phyloP scores from a whole-genome alignment of 176 grass and related monocot genomes.

The Zea mays region DNA sequence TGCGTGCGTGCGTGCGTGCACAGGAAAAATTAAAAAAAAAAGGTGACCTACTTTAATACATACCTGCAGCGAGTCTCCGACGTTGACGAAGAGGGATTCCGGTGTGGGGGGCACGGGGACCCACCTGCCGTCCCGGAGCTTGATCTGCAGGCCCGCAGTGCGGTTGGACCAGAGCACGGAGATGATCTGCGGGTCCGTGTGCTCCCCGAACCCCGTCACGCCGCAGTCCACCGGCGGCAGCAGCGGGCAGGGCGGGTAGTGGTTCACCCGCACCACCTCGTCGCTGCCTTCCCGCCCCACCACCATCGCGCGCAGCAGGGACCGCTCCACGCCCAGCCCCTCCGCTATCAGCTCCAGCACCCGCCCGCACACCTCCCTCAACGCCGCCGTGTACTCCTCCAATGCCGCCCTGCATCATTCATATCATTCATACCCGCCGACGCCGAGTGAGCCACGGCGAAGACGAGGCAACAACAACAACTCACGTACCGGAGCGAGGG shows the following conservation, averaged over 20 bases:
- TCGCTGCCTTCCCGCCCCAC: slow-evolving; percentile 43
- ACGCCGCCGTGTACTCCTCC: slow-evolving; percentile 63
- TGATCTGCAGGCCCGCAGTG: slow-evolving; percentile 71
- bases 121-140: slow-evolving; percentile 69
- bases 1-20: too few relatives aligned
- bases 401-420: slow-evolving; percentile 25
- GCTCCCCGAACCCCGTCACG: slow-evolving; percentile 90
- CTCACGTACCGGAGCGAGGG: slow-evolving; percentile 1
- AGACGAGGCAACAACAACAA: not conserved
- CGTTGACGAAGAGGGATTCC: slow-evolving; percentile 76
- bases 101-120: slow-evolving; percentile 62
- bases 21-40: too few relatives aligned
- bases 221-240: slow-evolving; percentile 33
- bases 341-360: slow-evolving; percentile 78
- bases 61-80: slow-evolving; percentile 83
- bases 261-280: slow-evolving; percentile 70
- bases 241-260: slow-evolving; percentile 66
- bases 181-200: slow-evolving; percentile 94
- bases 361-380: slow-evolving; percentile 46
- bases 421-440: too few relatives aligned
- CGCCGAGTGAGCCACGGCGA: too few relatives aligned
- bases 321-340: slow-evolving; percentile 43
- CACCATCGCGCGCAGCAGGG: slow-evolving; percentile 54
- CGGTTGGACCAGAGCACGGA: slow-evolving; percentile 78
- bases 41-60: too few relatives aligned